Percentiles rank a stretch among this genome's conserved stretches.
phyloP scores from a whole-genome alignment of 2,329 filamentous ascomycete species.

The Alternaria solani region DNA sequence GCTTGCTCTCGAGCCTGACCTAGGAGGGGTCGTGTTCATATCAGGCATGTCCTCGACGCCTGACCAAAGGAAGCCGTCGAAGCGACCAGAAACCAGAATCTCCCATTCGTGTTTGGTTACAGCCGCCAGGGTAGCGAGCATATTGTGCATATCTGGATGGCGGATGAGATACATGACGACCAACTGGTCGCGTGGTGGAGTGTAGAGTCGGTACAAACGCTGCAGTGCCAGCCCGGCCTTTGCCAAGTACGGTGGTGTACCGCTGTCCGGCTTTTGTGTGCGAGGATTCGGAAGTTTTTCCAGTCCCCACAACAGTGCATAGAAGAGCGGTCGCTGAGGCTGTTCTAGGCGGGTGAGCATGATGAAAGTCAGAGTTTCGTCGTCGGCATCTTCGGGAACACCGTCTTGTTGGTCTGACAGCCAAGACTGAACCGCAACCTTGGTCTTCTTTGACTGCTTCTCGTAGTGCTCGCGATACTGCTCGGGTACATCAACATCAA shows the following conservation, averaged over 20 bases:
- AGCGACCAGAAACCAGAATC: conserved; percentile 89
- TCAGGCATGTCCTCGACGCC: conserved; percentile 72
- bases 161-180: conserved; percentile 85
- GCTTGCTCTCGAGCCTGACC: conserved; percentile 49
- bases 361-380: conserved; percentile 91
- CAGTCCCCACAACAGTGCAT: conserved; percentile 74
- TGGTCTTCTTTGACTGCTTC: conserved; percentile 89
- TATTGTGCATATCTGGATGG: conserved; percentile 81
- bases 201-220: conserved; percentile 78
- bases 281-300: conserved; percentile 61
- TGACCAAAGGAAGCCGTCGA: conserved; percentile 95
- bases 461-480: conserved; percentile 93
- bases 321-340: conserved; percentile 81
- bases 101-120: conserved; percentile 97
- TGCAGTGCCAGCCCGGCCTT: conserved; percentile 82
- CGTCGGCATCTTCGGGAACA: conserved; percentile 87
- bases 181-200: conserved; percentile 82
- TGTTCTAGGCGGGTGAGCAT: conserved; percentile 86
- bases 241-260: conserved; percentile 75
- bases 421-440: conserved; percentile 91
- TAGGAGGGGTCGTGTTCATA: conserved; percentile 34
- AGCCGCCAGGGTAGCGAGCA: conserved; percentile 84
- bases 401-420: conserved; percentile 79
- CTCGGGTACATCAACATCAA: conserved; percentile 93
- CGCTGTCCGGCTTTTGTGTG: conserved; percentile 70